Base-by-base conservation (phyloP, 768 basidiomycete species). In the Termitomyces sp. region DNA sequence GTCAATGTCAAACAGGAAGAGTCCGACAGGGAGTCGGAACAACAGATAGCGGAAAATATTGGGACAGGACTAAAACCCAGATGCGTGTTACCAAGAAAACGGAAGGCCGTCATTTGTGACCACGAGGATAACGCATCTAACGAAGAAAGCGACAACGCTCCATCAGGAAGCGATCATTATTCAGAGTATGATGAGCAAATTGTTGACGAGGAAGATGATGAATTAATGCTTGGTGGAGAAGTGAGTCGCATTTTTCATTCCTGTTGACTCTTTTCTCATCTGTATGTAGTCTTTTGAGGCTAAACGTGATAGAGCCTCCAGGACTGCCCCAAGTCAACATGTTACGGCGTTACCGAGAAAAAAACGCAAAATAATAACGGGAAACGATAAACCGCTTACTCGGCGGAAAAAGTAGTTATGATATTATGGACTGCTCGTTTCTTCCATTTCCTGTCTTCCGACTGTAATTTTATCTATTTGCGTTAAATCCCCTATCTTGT, bases 1-100 rank as follows among this genome's bases (percentile, higher is more conserved):
- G 72, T 88, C 1, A 74, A 79, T 34, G 81, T 89, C 37, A 89
- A 90, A 63, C 78, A 78, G 55, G 87, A 89, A 67, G 83, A 82
- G 3, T 73, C 76, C 4, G 64, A 65, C 29, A 57, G 55, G 1
- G 61, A 63, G 32, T 47, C 57, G 2, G 52, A 49, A 27, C 32
- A 61, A 5, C 8, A 41, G 9, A 56, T 42, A 36, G 22, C 31
- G 4, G 54, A 61, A 43, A 39, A 46, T 20, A 42, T 24, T 20
- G n/a, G 41, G 18, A 32, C 8, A 12, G 2, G 50, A 13, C 46
- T 50, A 2, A 16, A 13, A 26, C 37, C 46, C 18, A 39, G 31
- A 20, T 31, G 27, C 13, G 16, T 18, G 7, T 27, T 42, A 41
- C 51, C 34, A 24, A 61, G 58, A 53, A 61, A 60, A 55, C 54